A percentile compares a stretch with the other conserved stretches of the same genome.
These are phyloP conservation scores for Penicillium sp. DNA, from an alignment of 2,329 filamentous ascomycete species.

Conservation along the genomic window DNA sequence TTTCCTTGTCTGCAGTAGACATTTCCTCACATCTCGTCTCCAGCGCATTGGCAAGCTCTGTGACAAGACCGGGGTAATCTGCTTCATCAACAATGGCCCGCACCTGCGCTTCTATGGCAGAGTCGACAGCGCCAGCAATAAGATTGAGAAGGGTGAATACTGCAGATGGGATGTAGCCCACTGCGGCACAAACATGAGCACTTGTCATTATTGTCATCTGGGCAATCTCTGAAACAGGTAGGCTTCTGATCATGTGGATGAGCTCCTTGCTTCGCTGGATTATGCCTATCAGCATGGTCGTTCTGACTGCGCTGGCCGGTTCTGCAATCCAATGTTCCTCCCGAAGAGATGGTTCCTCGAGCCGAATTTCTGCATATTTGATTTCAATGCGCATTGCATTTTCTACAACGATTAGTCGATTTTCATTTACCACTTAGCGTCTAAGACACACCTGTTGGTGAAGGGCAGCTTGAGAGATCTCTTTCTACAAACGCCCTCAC, in stretches of 20 bases:
- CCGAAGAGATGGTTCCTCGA: slow-evolving; percentile 1
- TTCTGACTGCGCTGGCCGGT: background rate
- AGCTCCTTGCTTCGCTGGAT: slow-evolving; percentile 1
- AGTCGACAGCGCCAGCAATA: background rate
- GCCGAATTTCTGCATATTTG: background rate
- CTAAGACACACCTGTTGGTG: background rate
- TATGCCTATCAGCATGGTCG: background rate
- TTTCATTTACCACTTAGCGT: too few species aligned
- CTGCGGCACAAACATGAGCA: background rate
- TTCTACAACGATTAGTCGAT: background rate
- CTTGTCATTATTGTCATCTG: background rate
- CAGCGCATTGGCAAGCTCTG: background rate
- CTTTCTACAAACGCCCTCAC: background rate
- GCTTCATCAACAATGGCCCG: background rate
- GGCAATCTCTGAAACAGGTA: background rate
- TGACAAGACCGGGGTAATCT: background rate
- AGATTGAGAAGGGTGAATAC: background rate
- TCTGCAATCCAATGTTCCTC: slow-evolving; percentile 2
- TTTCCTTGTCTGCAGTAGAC: background rate
- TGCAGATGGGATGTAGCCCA: background rate
- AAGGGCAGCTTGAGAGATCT: background rate
- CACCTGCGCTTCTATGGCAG: background rate
- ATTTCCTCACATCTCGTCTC: background rate
- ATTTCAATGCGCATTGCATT: background rate
- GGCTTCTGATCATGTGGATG: background rate